These are phyloP conservation scores for Tricholoma hemisulphureum DNA, from an alignment of 768 basidiomycete genomes.

Conservation along the genomic window DNA sequence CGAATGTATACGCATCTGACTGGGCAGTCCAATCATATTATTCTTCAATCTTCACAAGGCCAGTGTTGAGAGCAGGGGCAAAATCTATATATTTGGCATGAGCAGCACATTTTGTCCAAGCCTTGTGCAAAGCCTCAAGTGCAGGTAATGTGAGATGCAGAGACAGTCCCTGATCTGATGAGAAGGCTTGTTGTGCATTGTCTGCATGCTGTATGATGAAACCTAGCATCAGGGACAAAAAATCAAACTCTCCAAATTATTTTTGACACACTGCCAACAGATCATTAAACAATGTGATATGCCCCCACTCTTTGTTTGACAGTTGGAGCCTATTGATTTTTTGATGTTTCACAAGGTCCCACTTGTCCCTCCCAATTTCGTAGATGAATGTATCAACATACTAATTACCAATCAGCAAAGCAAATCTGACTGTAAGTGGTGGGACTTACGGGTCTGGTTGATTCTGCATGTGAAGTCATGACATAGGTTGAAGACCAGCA, in stretches of 20 bases:
- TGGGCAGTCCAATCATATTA: not conserved
- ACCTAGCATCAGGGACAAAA: not conserved
- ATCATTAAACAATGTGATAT: not conserved
- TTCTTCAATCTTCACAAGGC: not conserved
- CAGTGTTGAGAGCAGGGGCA: not conserved
- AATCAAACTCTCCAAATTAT: too few species aligned
- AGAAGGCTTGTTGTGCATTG: slow-evolving; percentile 1
- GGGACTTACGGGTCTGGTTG: not conserved
- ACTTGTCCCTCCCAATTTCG: not conserved
- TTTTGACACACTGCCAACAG: not conserved
- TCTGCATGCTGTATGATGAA: not conserved
- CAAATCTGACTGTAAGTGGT: not conserved
- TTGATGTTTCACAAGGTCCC: not conserved
- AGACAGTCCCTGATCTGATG: not conserved
- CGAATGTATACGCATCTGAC: slow-evolving; percentile 1
- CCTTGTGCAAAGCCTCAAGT: not conserved
- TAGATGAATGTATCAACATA: slow-evolving; percentile 1
- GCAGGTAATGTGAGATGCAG: not conserved
- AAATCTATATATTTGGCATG: not conserved
- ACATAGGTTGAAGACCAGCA: too few species aligned
- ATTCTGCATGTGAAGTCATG: not conserved
- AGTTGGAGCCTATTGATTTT: not conserved
- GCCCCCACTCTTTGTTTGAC: not conserved
- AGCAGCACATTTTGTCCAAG: not conserved
- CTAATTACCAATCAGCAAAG: not conserved